Evolutionary conservation across 2,329 filamentous ascomycete species (phyloP).

Genomic region (Cryphonectria nitschkei): DNA sequence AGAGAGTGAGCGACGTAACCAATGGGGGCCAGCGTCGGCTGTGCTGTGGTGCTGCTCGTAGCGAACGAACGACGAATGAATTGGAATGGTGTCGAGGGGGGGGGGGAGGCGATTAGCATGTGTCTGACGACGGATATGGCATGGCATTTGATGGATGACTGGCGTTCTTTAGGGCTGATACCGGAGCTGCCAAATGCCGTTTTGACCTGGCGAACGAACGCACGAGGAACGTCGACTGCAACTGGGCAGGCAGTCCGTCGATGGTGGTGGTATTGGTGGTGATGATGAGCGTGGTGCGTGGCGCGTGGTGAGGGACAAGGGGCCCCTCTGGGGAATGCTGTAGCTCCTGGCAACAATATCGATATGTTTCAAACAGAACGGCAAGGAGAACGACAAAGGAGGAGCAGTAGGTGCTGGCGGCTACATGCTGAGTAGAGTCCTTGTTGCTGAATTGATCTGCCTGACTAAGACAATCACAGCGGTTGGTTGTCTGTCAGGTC

Average conservation of each 20-base stretch:
- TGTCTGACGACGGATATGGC: slow-evolving; percentile 1
- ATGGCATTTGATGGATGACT: slow-evolving; percentile 3
- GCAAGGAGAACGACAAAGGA: not conserved
- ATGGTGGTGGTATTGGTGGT: not conserved
- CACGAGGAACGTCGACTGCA: not conserved
- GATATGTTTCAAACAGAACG: not conserved
- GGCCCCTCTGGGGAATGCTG: not conserved
- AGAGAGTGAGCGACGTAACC: slow-evolving; percentile 2
- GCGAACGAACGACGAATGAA: not conserved
- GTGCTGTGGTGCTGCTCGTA: not conserved
- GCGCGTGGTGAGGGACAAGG: not conserved
- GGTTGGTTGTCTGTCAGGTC: not conserved
- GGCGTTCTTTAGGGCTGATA: not conserved
- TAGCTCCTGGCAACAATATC: not conserved
- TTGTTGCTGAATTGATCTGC: not conserved
- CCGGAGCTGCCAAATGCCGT: not conserved
- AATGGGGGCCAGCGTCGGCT: not conserved
- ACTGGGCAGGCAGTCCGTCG: not conserved
- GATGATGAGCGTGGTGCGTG: not conserved
- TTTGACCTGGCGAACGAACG: not conserved
- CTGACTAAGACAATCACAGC: not conserved
- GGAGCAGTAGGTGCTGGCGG: not conserved
- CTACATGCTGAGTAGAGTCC: not conserved
- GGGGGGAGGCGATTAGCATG: not conserved
- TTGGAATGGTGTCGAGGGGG: not conserved